Conservation (phyloP, 2,329 filamentous ascomycete species). For the Xylariomycetidae sp. region DNA sequence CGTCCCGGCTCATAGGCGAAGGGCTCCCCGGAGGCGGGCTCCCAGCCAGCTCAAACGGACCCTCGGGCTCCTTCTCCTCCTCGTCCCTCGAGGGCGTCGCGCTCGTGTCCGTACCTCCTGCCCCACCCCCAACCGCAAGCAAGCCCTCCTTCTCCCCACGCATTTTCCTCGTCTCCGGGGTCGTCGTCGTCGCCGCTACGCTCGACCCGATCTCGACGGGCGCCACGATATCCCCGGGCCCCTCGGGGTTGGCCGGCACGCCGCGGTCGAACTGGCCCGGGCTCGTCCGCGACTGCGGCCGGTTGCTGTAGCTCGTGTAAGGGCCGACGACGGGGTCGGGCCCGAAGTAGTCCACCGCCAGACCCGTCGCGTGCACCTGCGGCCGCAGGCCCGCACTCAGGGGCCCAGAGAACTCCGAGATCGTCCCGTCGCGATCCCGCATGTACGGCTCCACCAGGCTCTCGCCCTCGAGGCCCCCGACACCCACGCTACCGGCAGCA, state of each 20-base stretch:
- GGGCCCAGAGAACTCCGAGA: constrained; percentile 30
- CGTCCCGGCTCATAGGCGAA: no score
- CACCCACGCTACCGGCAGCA: not conserved
- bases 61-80: not conserved
- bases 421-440: constrained; percentile 18
- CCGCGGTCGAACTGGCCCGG: constrained; percentile 27
- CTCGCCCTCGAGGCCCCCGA: constrained; percentile 10
- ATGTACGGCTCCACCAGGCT: constrained; percentile 8
- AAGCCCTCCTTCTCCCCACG: constrained; percentile 3
- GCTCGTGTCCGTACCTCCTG: no score
- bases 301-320: constrained; percentile 28
- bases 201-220: constrained; percentile 51
- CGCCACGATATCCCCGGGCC: constrained; percentile 43
- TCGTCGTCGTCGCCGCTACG: not conserved
- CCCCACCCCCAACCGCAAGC: no score
- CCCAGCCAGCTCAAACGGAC: constrained; percentile 41
- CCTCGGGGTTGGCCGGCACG: constrained; percentile 40
- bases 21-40: constrained; percentile 17
- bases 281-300: constrained; percentile 23
- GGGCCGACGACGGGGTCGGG: constrained; percentile 41
- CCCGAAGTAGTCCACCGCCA: constrained; percentile 39
- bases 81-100: no score
- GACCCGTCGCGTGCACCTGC: constrained; percentile 20
- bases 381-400: constrained; percentile 19
- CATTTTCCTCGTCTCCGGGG: constrained; percentile 1